A percentile compares a stretch with the other conserved stretches of the same genome.
Evolutionary conservation across 1,284 basidiomycete species (phyloP).

Genomic region (Porogramme epimiltina): DNA sequence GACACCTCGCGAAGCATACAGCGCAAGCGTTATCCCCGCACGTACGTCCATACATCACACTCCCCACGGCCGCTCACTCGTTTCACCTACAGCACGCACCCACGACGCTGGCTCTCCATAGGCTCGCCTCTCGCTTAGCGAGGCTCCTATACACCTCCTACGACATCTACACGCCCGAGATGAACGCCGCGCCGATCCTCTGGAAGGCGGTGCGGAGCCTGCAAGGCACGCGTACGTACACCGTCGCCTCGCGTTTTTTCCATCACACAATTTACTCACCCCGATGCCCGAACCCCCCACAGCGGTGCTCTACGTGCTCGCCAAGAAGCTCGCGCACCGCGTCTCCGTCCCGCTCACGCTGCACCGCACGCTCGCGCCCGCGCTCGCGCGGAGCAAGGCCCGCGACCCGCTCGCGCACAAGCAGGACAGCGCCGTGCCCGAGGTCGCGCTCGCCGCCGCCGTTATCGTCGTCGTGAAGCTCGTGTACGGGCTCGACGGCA

Average conservation of each 20-base stretch:
- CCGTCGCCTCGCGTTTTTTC: not conserved
- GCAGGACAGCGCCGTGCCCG: conserved; percentile 72
- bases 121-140: conserved; percentile 63
- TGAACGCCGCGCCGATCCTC: conserved; percentile 78
- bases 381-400: conserved; percentile 35
- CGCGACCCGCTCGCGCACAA: conserved; percentile 50
- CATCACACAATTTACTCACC: not conserved
- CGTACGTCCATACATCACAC: conserved; percentile 42
- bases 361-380: conserved; percentile 54
- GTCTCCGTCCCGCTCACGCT: conserved; percentile 64
- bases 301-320: conserved; percentile 67
- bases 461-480: conserved; percentile 79
- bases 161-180: conserved; percentile 72
- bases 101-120: conserved; percentile 56
- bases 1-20: conserved; percentile 71
- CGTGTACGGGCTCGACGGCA: conserved; percentile 83
- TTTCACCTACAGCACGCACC: conserved; percentile 60
- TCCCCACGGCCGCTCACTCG: not conserved
- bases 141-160: conserved; percentile 53
- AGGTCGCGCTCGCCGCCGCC: conserved; percentile 67
- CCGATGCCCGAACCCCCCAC: not conserved
- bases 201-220: conserved; percentile 78
- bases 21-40: conserved; percentile 67
- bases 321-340: conserved; percentile 58
- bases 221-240: conserved; percentile 73